Conservation (phyloP, 352 stramenopile species). For the Globisporangium perplexum region DNA sequence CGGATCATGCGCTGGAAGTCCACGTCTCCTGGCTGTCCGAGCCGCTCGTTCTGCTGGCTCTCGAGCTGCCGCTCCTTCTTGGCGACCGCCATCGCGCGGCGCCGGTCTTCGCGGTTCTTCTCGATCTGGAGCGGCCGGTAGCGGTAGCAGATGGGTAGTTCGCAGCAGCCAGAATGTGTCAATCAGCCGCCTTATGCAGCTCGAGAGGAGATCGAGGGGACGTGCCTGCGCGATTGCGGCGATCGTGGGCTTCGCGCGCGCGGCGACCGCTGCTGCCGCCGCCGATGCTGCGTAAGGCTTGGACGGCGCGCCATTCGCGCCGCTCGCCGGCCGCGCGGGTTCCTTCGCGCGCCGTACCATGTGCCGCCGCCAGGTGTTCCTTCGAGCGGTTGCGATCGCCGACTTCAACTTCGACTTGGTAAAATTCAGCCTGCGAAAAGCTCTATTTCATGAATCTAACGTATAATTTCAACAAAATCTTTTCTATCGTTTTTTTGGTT, state of each 20-base stretch:
- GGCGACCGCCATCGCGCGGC: slow-evolving; percentile 77
- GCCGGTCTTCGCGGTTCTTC: slow-evolving; percentile 78
- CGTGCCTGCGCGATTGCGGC: slow-evolving; percentile 53
- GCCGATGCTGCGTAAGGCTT: slow-evolving; percentile 11
- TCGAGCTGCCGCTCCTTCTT: slow-evolving; percentile 84
- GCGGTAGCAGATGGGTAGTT: too few relatives aligned
- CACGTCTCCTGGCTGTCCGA: slow-evolving; percentile 81
- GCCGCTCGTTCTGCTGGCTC: slow-evolving; percentile 74
- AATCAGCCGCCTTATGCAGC: too few relatives aligned
- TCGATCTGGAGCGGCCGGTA: slow-evolving; percentile 74
- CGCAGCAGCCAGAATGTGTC: too few relatives aligned
- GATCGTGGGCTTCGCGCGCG: slow-evolving; percentile 52
- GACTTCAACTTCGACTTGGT: too few relatives aligned
- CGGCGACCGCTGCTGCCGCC: slow-evolving; percentile 7
- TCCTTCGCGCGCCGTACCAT: slow-evolving; percentile 32
- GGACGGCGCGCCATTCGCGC: background rate
- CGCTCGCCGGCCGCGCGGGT: slow-evolving; percentile 4
- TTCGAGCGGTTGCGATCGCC: background rate
- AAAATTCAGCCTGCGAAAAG: too few relatives aligned
- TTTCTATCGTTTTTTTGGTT: background rate
- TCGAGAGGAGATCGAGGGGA: too few relatives aligned
- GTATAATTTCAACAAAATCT: too few relatives aligned
- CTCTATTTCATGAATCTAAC: too few relatives aligned
- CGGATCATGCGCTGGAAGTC: slow-evolving; percentile 92
- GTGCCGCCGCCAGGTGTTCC: background rate